Evolutionary conservation across 2,329 filamentous ascomycete genomes (phyloP).

Genomic region (Diaporthe vexans): DNA sequence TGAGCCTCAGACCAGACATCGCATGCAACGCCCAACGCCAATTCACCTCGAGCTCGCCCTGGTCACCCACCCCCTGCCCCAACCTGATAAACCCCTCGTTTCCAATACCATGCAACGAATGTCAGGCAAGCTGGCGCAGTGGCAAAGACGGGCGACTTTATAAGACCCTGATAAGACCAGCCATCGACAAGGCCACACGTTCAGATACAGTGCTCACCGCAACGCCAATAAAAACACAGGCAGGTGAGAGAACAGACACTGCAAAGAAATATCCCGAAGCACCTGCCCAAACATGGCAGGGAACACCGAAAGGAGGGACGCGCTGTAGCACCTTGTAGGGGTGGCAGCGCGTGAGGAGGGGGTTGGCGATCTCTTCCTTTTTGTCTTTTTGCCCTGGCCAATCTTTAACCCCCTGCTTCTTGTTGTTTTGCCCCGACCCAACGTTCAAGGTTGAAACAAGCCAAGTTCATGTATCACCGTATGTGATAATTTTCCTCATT

Average conservation of each 20-base stretch:
- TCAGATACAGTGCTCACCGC: conserved; percentile 17
- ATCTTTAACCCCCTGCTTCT: too few relatives aligned
- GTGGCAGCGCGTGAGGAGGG: conserved; percentile 15
- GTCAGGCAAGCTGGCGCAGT: conserved; percentile 1
- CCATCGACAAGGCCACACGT: not conserved
- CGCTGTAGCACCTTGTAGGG: conserved; percentile 14
- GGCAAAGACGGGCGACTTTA: not conserved
- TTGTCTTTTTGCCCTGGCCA: not conserved
- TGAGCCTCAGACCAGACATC: too few relatives aligned
- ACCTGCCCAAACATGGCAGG: conserved; percentile 3
- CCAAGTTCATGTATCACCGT: too few relatives aligned
- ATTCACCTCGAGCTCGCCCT: not conserved
- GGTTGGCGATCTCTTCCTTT: not conserved
- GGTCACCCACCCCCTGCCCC: not conserved
- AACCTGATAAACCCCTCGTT: not conserved
- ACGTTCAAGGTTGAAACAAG: too few relatives aligned
- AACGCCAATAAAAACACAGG: conserved; percentile 17
- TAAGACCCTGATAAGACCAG: not conserved
- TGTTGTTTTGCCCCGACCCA: too few relatives aligned
- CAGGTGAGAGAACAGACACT: not conserved
- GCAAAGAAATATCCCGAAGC: conserved; percentile 18
- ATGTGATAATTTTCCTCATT: too few relatives aligned
- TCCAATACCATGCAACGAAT: not conserved
- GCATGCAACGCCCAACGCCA: too few relatives aligned
- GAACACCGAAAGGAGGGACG: conserved; percentile 14